Evolutionary conservation across 306 rosid genomes (phyloP), one percentile per base, ranked within the genome.

Genomic region (Astragalus membranaceus): DNA sequence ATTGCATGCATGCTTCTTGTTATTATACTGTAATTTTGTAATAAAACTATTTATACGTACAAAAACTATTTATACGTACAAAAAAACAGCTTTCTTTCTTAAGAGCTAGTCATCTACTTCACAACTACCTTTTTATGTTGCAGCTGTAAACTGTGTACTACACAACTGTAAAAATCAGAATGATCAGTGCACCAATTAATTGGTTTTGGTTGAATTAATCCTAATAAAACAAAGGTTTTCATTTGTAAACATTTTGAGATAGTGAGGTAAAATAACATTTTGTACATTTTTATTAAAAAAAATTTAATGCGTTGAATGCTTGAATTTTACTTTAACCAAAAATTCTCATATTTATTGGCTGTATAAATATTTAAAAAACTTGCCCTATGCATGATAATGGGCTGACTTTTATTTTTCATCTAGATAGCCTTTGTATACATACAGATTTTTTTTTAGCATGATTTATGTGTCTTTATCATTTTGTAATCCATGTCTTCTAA

Each of bases 121-220:
- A 8, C 78, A 58, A 57, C 82, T 7, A 48, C 78, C 69, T 50
- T 65, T 77, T 78, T 57, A 59, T 70, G 69, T 64, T 47, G 52
- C 73, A 43, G 1, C 43, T 29, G 13, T 10, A 26, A 37, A 14
- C 20, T 39, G 8, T 1, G 30, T 13, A 26, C 10, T 17, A 8
- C n/a, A 56, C 55, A 78, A 41, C 29, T 52, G 64, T 60, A 15
- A 26, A 8, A 49, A 23, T 48, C 44, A 35, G 14, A 26, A 35
- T 47, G 11, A 23, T n/a, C n/a, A n/a, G 17, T 56, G 11, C 1
- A 64, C 57, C 46, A 20, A 61, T 49, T 37, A 37, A 61, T 14
- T 33, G 23, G 23, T 20, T 20, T 47, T 47, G 52, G 20, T 47
- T 44, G 50, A 11, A 5, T 44, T 20, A 20, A 20, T 20, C 23